Evolutionary conservation across 495 filamentous ascomycete genomes (phyloP).

Genomic region (Lepraria neglecta): DNA sequence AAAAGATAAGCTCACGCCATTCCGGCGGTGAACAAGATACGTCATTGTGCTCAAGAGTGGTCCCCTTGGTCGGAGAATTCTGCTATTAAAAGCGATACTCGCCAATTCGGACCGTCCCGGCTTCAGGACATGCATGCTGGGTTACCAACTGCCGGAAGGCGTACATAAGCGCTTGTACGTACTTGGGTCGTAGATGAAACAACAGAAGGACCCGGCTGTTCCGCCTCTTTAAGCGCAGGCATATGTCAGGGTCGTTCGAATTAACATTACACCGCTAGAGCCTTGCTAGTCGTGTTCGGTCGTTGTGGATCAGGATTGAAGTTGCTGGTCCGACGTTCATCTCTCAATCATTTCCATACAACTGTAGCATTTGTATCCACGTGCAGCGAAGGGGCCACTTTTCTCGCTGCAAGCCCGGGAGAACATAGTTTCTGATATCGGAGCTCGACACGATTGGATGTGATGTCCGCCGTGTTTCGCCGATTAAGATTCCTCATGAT

Average conservation of each 20-base stretch:
- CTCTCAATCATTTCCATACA: too few species aligned
- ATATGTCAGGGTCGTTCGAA: too few species aligned
- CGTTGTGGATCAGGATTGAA: background rate
- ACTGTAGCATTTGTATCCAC: too few species aligned
- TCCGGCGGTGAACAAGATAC: background rate
- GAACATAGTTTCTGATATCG: too few species aligned
- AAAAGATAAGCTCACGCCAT: background rate
- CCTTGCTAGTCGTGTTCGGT: background rate
- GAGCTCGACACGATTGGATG: too few species aligned
- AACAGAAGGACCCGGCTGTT: background rate
- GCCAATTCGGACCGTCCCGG: conserved; percentile 5
- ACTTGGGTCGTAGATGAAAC: background rate
- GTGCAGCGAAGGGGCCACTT: too few species aligned
- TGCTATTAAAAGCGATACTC: conserved; percentile 4
- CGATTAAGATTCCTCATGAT: too few species aligned
- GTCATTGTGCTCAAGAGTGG: background rate
- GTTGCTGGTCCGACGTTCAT: background rate
- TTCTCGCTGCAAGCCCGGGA: too few species aligned
- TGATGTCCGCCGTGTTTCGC: too few species aligned
- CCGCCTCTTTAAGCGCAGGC: background rate
- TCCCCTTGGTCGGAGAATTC: background rate
- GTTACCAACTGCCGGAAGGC: background rate
- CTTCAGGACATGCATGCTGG: background rate
- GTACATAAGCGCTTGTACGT: background rate
- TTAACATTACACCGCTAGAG: background rate